Base-by-base conservation (phyloP, 2,329 filamentous ascomycete species). In the Pyrenophora tritici-repentis region DNA sequence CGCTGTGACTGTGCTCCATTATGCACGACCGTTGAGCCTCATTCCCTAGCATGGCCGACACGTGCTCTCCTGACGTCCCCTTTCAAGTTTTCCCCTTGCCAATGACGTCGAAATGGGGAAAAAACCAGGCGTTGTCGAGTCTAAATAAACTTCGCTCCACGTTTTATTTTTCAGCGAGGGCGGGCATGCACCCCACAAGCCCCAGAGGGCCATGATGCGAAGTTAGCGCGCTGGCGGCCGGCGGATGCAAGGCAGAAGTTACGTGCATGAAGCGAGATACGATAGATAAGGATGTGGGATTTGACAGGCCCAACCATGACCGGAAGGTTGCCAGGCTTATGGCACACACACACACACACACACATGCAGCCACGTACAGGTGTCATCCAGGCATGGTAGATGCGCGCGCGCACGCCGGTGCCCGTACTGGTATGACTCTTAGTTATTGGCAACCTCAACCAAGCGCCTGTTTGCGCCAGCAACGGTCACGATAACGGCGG, bases 111-210 rank as follows among this genome's bases (percentile, higher is more conserved):
- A n/a, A 13, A 32, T 12, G 13, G 10, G 4, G 10, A 37, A 44
- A 36, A 29, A 34, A 16, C 16, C 20, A 22, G 42, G 20, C 36
- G 14, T 44, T 10, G 26, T 33, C 17, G 7, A 33, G 26, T 42
- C 18, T 34, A 37, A 52, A 48, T 42, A 39, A 38, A 42, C 33
- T 48, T 31, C 10, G 18, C 26, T 47, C 49, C 40, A 37, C 50
- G 36, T 29, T 12, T 29, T 24, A 7, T 24, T 24, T 24, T 20
- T 26, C 32, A 26, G 41, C n/a, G 20, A 41, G 37, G 34, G 29
- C 39, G 33, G 34, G n/a, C 39, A 61, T 61, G 58, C 56, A 62
- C 57, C 59, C 57, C 59, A 59, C 57, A 62, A 43, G 26, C 44
- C 48, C 32, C 20, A 34, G 18, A 31, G 16, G 34, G 45, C 31